Conservation (phyloP, 1,284 basidiomycete genomes). For the Malassezia cuniculi region DNA sequence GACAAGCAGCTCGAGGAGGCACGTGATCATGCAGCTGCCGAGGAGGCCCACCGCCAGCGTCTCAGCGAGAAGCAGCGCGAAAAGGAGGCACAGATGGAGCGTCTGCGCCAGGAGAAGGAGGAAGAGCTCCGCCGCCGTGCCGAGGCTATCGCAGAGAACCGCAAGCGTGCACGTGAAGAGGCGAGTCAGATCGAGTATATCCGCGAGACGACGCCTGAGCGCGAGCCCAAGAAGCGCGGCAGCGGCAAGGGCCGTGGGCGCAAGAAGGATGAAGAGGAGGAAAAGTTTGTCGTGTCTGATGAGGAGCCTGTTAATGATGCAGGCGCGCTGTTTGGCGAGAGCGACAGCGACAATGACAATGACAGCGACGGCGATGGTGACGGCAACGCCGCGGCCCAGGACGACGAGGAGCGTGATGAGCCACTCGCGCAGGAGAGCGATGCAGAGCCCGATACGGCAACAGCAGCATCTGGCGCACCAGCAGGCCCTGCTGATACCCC, state of each 20-base stretch:
- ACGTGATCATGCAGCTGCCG: slow-evolving; percentile 25
- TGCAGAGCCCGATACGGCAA: slow-evolving; percentile 9
- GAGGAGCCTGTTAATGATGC: slow-evolving; percentile 18
- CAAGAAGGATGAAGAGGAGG: slow-evolving; percentile 17
- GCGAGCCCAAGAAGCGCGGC: slow-evolving; percentile 16
- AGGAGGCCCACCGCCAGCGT: slow-evolving; percentile 19
- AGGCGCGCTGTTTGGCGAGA: slow-evolving; percentile 18
- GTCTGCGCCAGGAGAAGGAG: slow-evolving; percentile 25
- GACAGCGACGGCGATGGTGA: slow-evolving; percentile 7
- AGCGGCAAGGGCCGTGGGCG: slow-evolving; percentile 18
- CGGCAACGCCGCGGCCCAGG: slow-evolving; percentile 15
- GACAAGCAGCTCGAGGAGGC: slow-evolving; percentile 23
- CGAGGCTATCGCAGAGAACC: slow-evolving; percentile 32
- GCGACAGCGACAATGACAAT: slow-evolving; percentile 16
- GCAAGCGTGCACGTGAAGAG: slow-evolving; percentile 28
- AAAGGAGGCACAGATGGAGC: slow-evolving; percentile 27
- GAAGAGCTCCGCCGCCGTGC: slow-evolving; percentile 27
- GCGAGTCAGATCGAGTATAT: slow-evolving; percentile 33
- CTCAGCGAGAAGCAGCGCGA: slow-evolving; percentile 25
- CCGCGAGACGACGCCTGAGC: slow-evolving; percentile 22
- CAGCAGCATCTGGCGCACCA: slow-evolving; percentile 12
- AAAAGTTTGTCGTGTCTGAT: slow-evolving; percentile 17
- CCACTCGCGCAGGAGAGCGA: slow-evolving; percentile 7
- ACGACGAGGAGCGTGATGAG: slow-evolving; percentile 18
- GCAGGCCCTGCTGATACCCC: slow-evolving; percentile 1